Evolutionary conservation across 139 green algal species (phyloP), one percentile per base, ranked within the genome.

Genomic region (Bryopsis sp.): DNA sequence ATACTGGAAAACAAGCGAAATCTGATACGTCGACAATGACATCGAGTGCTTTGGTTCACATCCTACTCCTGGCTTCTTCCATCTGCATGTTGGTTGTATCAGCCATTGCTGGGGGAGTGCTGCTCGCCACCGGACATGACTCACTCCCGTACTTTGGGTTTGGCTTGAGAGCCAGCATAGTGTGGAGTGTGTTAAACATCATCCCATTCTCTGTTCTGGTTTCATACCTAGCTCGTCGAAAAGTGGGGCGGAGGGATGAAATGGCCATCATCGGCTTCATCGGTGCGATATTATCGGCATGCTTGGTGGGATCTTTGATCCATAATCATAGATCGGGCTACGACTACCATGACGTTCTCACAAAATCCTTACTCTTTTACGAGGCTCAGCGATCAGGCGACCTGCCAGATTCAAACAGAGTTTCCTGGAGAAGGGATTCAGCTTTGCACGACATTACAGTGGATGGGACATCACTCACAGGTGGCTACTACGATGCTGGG

Each of bases 401-500:
- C 58, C 71, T 86, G 31, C 72, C 72, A 0, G 26, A 65, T 5
- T 58, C 62, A 35, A 80, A 82, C 63, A 68, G 78, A 54, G 72
- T 84, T 46, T 34, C 46, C 15, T 85, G 79, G 79, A 58, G 79
- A 5, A 76, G 79, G 19, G 74, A 83, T 67, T 75, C 73, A 34
- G 58, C 47, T 26, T 48, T 82, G 5, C 64, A 33, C 47, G 73
- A 82, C 58, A 33, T 58, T 43, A 46, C 61, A 4, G 36, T 70
- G 39, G 57, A 71, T 31, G 78, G 76, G 39, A 39, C 71, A 6
- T 61, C 82, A 67, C 74, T 89, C 39, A 26, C 50, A 0, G 78
- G 78, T 11, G 78, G 78, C 26, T 89, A 75, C 68, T 84, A 87
- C 58, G 82, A 87, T 50, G 77, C 74, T 26, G 83, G 82, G 32